Conservation (phyloP, 169 alveolate species). For the Plasmodium coatneyi region DNA sequence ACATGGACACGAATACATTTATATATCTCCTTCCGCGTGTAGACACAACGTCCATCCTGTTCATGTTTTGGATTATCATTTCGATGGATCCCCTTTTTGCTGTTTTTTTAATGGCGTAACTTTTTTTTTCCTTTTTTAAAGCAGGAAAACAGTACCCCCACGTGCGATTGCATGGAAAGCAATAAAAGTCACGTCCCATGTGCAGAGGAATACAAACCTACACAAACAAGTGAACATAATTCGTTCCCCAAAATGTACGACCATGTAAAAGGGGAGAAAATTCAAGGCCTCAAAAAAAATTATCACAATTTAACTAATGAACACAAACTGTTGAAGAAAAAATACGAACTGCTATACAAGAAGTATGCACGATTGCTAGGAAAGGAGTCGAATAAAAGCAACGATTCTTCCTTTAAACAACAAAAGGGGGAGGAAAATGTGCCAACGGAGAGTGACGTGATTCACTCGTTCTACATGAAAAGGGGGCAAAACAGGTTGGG, state of each 20-base stretch:
- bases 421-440: constrained; percentile 10
- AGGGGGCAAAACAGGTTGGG: not conserved
- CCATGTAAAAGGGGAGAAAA: not conserved
- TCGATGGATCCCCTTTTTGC: not conserved
- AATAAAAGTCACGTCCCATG: not conserved
- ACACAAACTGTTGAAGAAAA: constrained; percentile 29
- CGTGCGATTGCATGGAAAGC: not conserved
- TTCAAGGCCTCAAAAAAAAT: constrained; percentile 4
- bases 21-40: not conserved
- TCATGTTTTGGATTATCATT: not conserved
- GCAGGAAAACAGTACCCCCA: constrained; percentile 13
- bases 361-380: constrained; percentile 30
- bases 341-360: constrained; percentile 32
- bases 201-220: not conserved
- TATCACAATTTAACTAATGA: constrained; percentile 30
- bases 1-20: not conserved
- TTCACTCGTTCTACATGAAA: constrained; percentile 62
- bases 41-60: not conserved
- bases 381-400: constrained; percentile 8
- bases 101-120: not conserved
- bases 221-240: not conserved
- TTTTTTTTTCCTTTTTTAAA: not conserved
- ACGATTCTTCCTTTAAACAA: constrained; percentile 47
- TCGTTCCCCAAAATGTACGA: not conserved
- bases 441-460: constrained; percentile 4